Evolutionary conservation across 1,284 basidiomycete species (phyloP).

Genomic region (Rhodotorula mucilaginosa): DNA sequence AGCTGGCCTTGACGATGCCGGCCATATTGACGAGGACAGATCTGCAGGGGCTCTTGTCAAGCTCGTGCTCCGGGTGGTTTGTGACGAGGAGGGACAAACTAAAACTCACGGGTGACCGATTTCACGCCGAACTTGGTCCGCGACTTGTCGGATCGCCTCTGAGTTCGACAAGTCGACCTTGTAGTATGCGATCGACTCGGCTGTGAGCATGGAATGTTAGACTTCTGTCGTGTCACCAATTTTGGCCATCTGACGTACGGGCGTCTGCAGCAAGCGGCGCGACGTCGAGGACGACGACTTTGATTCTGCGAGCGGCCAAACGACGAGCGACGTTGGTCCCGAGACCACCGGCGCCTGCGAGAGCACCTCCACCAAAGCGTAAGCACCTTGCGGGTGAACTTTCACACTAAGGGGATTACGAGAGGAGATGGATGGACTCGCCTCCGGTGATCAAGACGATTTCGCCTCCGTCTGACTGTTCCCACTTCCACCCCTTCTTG

Average conservation of each 20-base stretch:
- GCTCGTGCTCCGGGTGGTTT: too few species aligned
- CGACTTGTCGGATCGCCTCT: conserved; percentile 70
- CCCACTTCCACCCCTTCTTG: conserved; percentile 15
- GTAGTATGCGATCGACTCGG: conserved; percentile 70
- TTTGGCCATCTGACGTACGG: conserved; percentile 21
- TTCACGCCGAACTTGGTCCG: conserved; percentile 68
- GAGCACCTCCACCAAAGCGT: too few species aligned
- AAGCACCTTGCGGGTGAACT: conserved; percentile 10
- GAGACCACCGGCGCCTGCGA: conserved; percentile 76
- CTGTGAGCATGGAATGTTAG: conserved; percentile 44
- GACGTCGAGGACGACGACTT: conserved; percentile 79
- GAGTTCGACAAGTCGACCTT: conserved; percentile 86
- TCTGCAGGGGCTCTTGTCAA: conserved; percentile 52
- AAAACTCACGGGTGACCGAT: conserved; percentile 52
- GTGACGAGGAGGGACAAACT: too few species aligned
- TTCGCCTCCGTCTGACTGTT: conserved; percentile 47
- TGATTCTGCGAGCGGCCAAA: conserved; percentile 72
- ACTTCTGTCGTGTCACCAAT: neutral
- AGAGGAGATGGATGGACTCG: conserved; percentile 47
- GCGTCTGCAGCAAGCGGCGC: conserved; percentile 6
- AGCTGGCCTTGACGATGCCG: conserved; percentile 87
- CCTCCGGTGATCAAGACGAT: conserved; percentile 87
- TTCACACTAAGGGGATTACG: neutral
- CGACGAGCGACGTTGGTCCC: conserved; percentile 81
- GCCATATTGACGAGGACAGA: conserved; percentile 94